Evolutionary conservation across 2,329 filamentous ascomycete genomes (phyloP).

Genomic region (Clarireedia homoeocarpa): DNA sequence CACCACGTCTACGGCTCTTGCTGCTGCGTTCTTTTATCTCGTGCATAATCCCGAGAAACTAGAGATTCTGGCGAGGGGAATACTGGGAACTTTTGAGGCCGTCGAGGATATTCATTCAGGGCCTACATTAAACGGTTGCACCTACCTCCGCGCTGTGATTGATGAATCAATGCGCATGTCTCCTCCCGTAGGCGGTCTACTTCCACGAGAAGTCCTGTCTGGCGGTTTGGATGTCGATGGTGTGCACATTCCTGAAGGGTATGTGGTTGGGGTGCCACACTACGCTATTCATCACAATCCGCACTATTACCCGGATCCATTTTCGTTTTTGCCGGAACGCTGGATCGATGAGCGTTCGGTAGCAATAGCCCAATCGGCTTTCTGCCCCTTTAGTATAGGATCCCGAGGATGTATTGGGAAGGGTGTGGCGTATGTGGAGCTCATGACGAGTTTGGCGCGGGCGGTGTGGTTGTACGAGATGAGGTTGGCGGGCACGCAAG

Average conservation of each 20-base stretch:
- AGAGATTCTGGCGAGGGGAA: constrained; percentile 25
- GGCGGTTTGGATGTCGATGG: constrained; percentile 24
- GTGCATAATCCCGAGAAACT: constrained; percentile 27
- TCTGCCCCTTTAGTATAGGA: constrained; percentile 22
- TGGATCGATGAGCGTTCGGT: constrained; percentile 33
- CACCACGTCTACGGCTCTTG: constrained; percentile 34
- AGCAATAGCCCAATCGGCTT: constrained; percentile 16
- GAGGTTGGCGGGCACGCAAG: constrained; percentile 35
- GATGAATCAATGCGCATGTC: constrained; percentile 28
- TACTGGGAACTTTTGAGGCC: constrained; percentile 15
- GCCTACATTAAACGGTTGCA: constrained; percentile 26
- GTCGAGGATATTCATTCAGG: constrained; percentile 30
- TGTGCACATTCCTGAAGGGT: constrained; percentile 32
- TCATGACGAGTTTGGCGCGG: constrained; percentile 19
- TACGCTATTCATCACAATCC: constrained; percentile 40
- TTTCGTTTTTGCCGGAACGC: constrained; percentile 37
- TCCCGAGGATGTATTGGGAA: constrained; percentile 25
- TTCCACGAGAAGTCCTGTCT: constrained; percentile 21
- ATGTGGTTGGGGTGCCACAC: constrained; percentile 36
- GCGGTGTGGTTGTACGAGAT: constrained; percentile 21
- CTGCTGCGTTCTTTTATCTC: constrained; percentile 34
- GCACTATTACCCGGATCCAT: constrained; percentile 35
- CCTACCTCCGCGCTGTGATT: constrained; percentile 37
- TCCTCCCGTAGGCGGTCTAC: constrained; percentile 20
- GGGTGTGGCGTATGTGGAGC: constrained; percentile 19